These are phyloP conservation scores for Saccharomycopsis javanensis DNA, from an alignment of 805 yeast genomes.

Conservation along the genomic window DNA sequence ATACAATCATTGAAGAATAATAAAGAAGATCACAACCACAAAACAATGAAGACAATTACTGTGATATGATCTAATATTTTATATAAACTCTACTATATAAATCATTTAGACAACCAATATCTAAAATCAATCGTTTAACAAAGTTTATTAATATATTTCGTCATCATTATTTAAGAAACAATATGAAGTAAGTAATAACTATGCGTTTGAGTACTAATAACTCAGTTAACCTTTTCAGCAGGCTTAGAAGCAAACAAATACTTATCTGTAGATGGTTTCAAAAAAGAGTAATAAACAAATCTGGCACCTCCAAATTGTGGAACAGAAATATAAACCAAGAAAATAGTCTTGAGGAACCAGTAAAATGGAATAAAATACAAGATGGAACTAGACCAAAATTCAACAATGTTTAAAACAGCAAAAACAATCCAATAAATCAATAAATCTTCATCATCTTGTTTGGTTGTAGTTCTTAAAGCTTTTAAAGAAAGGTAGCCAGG, in stretches of 20 bases:
- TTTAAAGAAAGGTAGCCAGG: constrained; percentile 84
- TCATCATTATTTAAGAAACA: background rate
- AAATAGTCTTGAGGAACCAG: constrained; percentile 84
- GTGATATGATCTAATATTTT: too few species aligned
- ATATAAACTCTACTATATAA: background rate
- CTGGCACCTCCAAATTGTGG: constrained; percentile 86
- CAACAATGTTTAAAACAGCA: constrained; percentile 81
- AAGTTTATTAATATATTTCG: background rate
- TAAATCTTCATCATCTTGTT: constrained; percentile 75
- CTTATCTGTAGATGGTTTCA: constrained; percentile 54
- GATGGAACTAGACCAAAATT: constrained; percentile 91
- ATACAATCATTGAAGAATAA: too few species aligned
- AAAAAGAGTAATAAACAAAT: constrained; percentile 49
- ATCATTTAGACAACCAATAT: background rate
- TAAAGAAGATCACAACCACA: too few species aligned
- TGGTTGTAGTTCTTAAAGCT: constrained; percentile 65
- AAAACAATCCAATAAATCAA: constrained; percentile 98
- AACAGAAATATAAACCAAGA: constrained; percentile 78
- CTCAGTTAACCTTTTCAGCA: constrained; percentile 10
- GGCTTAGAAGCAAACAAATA: constrained; percentile 23
- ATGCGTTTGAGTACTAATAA: too few species aligned
- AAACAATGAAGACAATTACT: too few species aligned
- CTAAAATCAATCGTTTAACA: background rate
- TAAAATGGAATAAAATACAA: constrained; percentile 95
- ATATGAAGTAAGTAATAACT: background rate